A percentile compares a stretch with the other conserved stretches of the same genome.
Conservation (phyloP, 169 alveolate species). For the Plasmodium malariae region DNA sequence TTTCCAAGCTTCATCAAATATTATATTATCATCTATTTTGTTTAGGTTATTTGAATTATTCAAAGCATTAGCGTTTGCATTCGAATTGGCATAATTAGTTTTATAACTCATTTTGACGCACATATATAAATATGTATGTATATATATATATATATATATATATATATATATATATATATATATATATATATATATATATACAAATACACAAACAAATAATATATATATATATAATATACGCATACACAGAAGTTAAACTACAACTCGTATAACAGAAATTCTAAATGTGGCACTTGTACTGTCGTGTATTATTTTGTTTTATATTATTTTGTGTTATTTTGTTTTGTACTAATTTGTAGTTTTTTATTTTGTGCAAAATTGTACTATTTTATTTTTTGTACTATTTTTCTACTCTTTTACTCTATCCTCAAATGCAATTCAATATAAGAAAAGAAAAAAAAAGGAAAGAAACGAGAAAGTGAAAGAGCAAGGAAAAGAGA, state of each 20-base stretch:
- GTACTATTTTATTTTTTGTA: too few species aligned
- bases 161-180: slow-evolving; percentile 14
- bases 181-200: slow-evolving; percentile 20
- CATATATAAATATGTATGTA: neutral
- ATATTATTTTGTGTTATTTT: too few species aligned
- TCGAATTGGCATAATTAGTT: slow-evolving; percentile 63
- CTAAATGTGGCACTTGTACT: too few species aligned
- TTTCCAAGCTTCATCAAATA: slow-evolving; percentile 77
- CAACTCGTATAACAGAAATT: too few species aligned
- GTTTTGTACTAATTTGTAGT: too few species aligned
- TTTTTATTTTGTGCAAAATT: too few species aligned
- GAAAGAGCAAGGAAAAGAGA: neutral
- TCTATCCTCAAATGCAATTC: too few species aligned
- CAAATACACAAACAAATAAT: slow-evolving; percentile 4
- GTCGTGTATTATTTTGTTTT: too few species aligned
- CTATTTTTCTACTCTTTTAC: too few species aligned
- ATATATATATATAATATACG: neutral
- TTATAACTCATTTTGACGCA: slow-evolving; percentile 70
- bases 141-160: slow-evolving; percentile 1
- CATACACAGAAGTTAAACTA: neutral
- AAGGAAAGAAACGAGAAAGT: neutral
- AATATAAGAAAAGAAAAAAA: neutral
- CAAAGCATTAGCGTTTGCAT: slow-evolving; percentile 51
- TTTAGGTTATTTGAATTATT: slow-evolving; percentile 56
- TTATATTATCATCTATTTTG: slow-evolving; percentile 68